Base-by-base conservation (phyloP, 1,139 yeast genomes). In the Taphrina sp. region DNA sequence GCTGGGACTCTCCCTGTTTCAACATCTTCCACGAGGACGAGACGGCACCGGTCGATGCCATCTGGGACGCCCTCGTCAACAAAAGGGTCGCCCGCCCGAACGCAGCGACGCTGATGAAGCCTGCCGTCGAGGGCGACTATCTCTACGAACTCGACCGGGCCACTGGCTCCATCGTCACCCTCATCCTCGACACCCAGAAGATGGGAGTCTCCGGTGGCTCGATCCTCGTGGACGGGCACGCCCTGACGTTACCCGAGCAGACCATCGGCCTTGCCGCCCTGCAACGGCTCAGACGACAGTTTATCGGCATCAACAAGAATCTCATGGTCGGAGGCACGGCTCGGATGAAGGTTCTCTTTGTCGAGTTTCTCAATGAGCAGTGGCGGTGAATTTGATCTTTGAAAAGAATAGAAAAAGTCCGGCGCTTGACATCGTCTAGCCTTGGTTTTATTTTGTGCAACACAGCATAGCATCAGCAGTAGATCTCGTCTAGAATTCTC, bases 1-100 rank as follows among this genome's bases (percentile, higher is more conserved):
- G 96, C 59, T 92, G 98, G 98, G 99, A 92, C 67, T 81, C 95
- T 3, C 99, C 99, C 1, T 71, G 90, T 60, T 84, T 88, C 67
- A 80, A 87, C 0, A 69, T 87, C 82, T 2, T 77, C 81, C 41
- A 79, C 44, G 82, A 82, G 59, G 66, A 67, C 46, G 72, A 71
- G n/a, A 68, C 72, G 3, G 64, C 85, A 12, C 88, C 90, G 0
- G 69, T 80, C 10, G 83, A 83, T 3, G 85, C 80, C 20, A 76
- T 89, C 2, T 86, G 94, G 90, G 79, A 80, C 57, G 78, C 83
- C 0, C 67, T 87, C 19, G 84, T 83, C 19, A 73, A 82, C 58
- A 75, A 76, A 55, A 77, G 79, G 66, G 80, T 87, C 76, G 67
- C 70, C 51, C 70, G 69, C 23, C 76, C 75, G 20, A 74, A 72